A percentile compares a stretch with the other conserved stretches of the same genome.
phyloP scores from a whole-genome alignment of 2,329 filamentous ascomycete genomes.

The Corynespora cassiicola region DNA sequence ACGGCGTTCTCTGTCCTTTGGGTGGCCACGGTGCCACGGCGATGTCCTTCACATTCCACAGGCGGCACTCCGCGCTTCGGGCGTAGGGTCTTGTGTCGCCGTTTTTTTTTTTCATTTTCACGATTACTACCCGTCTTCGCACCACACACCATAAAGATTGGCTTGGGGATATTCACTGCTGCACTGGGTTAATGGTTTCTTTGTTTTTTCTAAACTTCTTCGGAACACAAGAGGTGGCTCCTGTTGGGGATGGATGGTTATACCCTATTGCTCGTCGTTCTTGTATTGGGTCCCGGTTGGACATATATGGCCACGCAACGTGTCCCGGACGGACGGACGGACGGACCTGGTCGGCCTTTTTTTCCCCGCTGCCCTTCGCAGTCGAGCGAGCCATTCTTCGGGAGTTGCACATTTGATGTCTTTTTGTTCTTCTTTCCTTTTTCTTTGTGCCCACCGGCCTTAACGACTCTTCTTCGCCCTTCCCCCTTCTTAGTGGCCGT shows the following conservation, averaged over 20 bases:
- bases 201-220: slow-evolving; percentile 15
- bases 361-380: slow-evolving; percentile 5
- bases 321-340: slow-evolving; percentile 2
- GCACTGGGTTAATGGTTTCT: slow-evolving; percentile 40
- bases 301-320: neutral
- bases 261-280: slow-evolving; percentile 21
- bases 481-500: too few species aligned
- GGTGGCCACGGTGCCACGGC: slow-evolving; percentile 24
- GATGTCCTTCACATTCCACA: slow-evolving; percentile 21
- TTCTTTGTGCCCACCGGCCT: too few species aligned
- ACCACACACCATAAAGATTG: slow-evolving; percentile 34
- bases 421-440: too few species aligned
- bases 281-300: neutral
- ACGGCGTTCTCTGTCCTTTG: slow-evolving; percentile 34
- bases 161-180: slow-evolving; percentile 26
- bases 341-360: neutral
- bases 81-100: slow-evolving; percentile 16
- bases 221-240: slow-evolving; percentile 17
- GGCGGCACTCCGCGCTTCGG: slow-evolving; percentile 19
- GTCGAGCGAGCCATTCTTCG: neutral
- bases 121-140: slow-evolving; percentile 33
- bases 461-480: neutral
- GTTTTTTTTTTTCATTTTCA: slow-evolving; percentile 32
- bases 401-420: neutral
- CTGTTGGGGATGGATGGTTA: slow-evolving; percentile 16